Percentiles rank a stretch among this genome's conserved stretches.
Conservation (phyloP, 2,329 filamentous ascomycete species). For the Camptophora hylomeconis region DNA sequence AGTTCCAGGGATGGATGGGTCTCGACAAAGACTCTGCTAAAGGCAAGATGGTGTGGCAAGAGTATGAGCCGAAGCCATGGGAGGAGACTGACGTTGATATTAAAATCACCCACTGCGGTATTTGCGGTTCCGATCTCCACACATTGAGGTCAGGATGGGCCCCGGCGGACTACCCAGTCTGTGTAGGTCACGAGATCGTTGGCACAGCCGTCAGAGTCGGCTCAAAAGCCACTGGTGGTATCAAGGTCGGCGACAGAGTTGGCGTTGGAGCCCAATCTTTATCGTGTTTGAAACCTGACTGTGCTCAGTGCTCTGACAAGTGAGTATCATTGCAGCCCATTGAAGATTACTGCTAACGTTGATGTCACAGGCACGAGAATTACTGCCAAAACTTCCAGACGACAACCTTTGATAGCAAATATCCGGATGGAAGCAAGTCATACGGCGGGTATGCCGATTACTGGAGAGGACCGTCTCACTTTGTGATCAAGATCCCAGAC, state of each 20-base stretch:
- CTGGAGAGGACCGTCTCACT: constrained; percentile 36
- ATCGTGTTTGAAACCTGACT: constrained; percentile 38
- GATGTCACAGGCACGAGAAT: constrained; percentile 20
- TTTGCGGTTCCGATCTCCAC: constrained; percentile 48
- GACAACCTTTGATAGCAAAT: constrained; percentile 47
- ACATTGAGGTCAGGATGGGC: constrained; percentile 3
- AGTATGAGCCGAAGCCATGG: constrained; percentile 29
- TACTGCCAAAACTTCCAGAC: constrained; percentile 24
- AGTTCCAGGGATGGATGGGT: constrained; percentile 46
- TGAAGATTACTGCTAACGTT: constrained; percentile 40
- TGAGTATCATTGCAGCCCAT: constrained; percentile 28
- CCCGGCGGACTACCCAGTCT: constrained; percentile 30
- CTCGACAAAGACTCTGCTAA: constrained; percentile 35
- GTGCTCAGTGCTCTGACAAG: constrained; percentile 22
- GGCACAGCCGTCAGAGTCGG: constrained; percentile 45
- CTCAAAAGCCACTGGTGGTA: constrained; percentile 25
- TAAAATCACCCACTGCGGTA: constrained; percentile 49
- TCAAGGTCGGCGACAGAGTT: constrained; percentile 50
- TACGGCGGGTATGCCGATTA: constrained; percentile 52
- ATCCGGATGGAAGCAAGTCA: constrained; percentile 43
- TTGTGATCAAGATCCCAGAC: constrained; percentile 27
- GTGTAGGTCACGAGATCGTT: constrained; percentile 54
- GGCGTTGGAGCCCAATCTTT: constrained; percentile 48
- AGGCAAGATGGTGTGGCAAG: constrained; percentile 29
- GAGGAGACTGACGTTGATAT: constrained; percentile 54